Conservation (phyloP, 163 green algal species). For the Chlamydomonas reinhardtii region DNA sequence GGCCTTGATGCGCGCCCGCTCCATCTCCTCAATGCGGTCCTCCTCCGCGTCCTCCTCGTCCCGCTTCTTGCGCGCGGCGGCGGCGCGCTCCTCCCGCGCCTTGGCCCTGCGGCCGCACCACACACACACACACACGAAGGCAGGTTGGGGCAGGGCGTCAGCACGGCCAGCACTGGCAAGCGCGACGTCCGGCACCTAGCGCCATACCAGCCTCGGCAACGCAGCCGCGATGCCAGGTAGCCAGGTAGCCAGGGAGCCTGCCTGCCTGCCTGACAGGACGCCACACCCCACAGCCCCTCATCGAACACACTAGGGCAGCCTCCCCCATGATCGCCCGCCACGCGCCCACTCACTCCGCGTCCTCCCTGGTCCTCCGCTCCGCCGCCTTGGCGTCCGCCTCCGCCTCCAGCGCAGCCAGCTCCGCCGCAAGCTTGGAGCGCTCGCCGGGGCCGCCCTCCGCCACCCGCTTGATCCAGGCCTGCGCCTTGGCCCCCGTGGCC, state of each 20-base stretch:
- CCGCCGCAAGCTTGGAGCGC: conserved; percentile 38
- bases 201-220: not conserved
- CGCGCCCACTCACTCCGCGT: conserved; percentile 46
- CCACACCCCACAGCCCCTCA: no score
- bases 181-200: no score
- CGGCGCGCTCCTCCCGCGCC: conserved; percentile 37
- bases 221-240: no score
- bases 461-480: conserved; percentile 54
- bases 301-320: no score
- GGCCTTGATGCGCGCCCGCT: conserved; percentile 38
- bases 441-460: conserved; percentile 42
- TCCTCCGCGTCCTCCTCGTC: conserved; percentile 64
- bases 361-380: conserved; percentile 21
- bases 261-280: no score
- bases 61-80: conserved; percentile 46
- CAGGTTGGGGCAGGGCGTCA: no score
- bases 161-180: no score
- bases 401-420: conserved; percentile 30
- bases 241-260: no score
- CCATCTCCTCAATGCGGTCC: conserved; percentile 58
- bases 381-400: conserved; percentile 37
- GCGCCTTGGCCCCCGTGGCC: not conserved
- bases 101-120: not conserved
- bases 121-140: no score
- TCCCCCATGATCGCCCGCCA: no score